Conservation (phyloP, 441 rosid genomes). For the Theobroma grandiflorum region DNA sequence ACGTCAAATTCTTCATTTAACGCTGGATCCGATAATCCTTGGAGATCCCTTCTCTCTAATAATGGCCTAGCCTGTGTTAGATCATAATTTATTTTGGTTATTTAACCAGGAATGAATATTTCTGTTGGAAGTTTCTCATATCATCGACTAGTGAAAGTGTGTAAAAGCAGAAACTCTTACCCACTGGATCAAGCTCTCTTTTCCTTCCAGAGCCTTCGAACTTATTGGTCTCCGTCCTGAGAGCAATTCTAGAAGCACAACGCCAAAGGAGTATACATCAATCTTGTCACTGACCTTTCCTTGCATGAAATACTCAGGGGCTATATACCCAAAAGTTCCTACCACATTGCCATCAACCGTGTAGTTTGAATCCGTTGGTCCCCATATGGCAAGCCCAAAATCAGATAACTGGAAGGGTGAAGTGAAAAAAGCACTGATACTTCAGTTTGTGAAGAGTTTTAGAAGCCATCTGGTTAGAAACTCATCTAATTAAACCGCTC, state of each 20-base stretch:
- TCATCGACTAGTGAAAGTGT: neutral
- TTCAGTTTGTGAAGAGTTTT: neutral
- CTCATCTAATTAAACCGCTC: neutral
- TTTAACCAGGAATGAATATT: neutral
- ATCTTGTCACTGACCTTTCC: slow-evolving; percentile 42
- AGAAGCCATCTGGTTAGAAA: neutral
- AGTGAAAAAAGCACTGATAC: neutral
- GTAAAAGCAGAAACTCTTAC: slow-evolving; percentile 27
- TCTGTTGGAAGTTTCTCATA: neutral
- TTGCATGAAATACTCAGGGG: slow-evolving; percentile 49
- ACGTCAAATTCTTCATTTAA: slow-evolving; percentile 22
- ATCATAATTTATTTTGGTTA: neutral
- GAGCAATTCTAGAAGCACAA: slow-evolving; percentile 44
- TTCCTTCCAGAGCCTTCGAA: slow-evolving; percentile 28
- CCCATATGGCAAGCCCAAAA: slow-evolving; percentile 48
- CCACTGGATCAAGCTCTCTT: slow-evolving; percentile 45
- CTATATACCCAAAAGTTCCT: slow-evolving; percentile 51
- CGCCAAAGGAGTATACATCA: slow-evolving; percentile 46
- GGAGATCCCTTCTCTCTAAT: slow-evolving; percentile 27
- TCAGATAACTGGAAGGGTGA: slow-evolving; percentile 42
- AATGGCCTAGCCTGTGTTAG: slow-evolving; percentile 35
- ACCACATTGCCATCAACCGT: slow-evolving; percentile 31
- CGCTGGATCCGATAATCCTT: slow-evolving; percentile 33
- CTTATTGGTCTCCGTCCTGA: slow-evolving; percentile 44
- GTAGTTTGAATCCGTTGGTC: slow-evolving; percentile 32